Evolutionary conservation across 768 basidiomycete species (phyloP).

Genomic region (Trametes cingulata): DNA sequence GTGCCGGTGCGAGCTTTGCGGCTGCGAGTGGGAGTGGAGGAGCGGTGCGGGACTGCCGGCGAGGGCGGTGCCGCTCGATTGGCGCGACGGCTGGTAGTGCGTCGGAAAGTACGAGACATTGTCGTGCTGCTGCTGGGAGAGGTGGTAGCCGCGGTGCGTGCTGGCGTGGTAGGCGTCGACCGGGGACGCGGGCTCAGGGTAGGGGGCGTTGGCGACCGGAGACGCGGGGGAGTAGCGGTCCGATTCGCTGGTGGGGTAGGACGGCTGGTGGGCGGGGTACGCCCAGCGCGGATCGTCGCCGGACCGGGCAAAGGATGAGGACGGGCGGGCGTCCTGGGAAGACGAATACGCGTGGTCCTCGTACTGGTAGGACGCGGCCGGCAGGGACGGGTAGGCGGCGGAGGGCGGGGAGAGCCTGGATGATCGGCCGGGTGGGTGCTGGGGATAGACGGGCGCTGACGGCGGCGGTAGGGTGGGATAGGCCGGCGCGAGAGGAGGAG

Average conservation of each 20-base stretch:
- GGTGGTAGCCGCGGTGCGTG: neutral
- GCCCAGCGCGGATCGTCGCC: conserved; percentile 8
- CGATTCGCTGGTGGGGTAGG: conserved; percentile 8
- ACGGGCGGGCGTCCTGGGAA: conserved; percentile 14
- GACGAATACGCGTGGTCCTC: conserved; percentile 21
- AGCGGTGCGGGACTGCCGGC: neutral
- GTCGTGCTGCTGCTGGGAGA: neutral
- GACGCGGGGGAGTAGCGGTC: conserved; percentile 16
- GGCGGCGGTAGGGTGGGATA: conserved; percentile 29
- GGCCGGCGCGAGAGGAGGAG: conserved; percentile 30
- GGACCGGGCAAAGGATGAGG: conserved; percentile 9
- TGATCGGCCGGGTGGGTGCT: conserved; percentile 16
- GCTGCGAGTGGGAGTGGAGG: neutral
- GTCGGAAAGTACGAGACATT: neutral
- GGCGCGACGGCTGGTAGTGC: conserved; percentile 1
- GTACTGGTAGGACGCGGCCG: neutral
- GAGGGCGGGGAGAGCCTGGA: conserved; percentile 13
- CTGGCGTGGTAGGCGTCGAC: conserved; percentile 3
- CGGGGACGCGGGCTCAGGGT: conserved; percentile 15
- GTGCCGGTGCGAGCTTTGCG: conserved; percentile 17
- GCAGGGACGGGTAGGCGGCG: neutral
- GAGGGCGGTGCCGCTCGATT: neutral
- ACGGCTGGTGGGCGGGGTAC: conserved; percentile 5
- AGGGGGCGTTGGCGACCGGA: conserved; percentile 8
- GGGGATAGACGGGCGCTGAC: conserved; percentile 18